phyloP scores from a whole-genome alignment of 768 basidiomycete genomes.

The Boletus insuetus region DNA sequence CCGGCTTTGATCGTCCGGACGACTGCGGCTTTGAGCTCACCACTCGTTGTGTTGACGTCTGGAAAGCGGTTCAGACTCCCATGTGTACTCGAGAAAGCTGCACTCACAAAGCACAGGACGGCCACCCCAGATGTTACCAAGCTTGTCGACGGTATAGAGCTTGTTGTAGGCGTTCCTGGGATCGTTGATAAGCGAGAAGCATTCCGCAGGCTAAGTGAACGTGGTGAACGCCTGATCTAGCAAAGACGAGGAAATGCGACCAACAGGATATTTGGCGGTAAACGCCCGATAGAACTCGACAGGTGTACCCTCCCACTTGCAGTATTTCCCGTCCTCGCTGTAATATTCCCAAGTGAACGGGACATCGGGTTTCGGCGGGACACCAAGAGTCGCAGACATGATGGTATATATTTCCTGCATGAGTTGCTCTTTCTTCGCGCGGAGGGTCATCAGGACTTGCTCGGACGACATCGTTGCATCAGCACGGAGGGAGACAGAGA shows the following conservation, averaged over 20 bases:
- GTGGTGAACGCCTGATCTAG: neutral
- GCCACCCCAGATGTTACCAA: constrained; percentile 91
- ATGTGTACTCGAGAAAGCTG: neutral
- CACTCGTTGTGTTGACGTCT: constrained; percentile 90
- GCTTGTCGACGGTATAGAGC: constrained; percentile 88
- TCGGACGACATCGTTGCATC: constrained; percentile 43
- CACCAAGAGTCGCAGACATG: constrained; percentile 83
- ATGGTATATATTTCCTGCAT: constrained; percentile 83
- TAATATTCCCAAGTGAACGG: constrained; percentile 88
- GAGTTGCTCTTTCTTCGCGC: constrained; percentile 81
- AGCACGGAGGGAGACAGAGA: constrained; percentile 52
- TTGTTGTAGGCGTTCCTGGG: constrained; percentile 81
- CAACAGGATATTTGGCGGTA: constrained; percentile 52
- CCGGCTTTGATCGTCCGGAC: constrained; percentile 86
- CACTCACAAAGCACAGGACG: constrained; percentile 76
- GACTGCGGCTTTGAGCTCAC: constrained; percentile 77
- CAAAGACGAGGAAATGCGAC: constrained; percentile 18
- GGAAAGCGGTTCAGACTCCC: neutral
- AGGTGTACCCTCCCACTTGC: constrained; percentile 78
- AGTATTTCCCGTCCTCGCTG: constrained; percentile 71
- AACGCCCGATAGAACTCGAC: constrained; percentile 74
- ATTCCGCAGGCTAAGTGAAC: constrained; percentile 54
- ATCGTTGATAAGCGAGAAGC: constrained; percentile 93
- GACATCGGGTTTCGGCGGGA: constrained; percentile 71
- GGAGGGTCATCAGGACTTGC: constrained; percentile 51